A percentile compares a stretch with the other conserved stretches of the same genome.
phyloP scores from a whole-genome alignment of 23 red algal genomes.

The Gracilaria vermiculophylla region DNA sequence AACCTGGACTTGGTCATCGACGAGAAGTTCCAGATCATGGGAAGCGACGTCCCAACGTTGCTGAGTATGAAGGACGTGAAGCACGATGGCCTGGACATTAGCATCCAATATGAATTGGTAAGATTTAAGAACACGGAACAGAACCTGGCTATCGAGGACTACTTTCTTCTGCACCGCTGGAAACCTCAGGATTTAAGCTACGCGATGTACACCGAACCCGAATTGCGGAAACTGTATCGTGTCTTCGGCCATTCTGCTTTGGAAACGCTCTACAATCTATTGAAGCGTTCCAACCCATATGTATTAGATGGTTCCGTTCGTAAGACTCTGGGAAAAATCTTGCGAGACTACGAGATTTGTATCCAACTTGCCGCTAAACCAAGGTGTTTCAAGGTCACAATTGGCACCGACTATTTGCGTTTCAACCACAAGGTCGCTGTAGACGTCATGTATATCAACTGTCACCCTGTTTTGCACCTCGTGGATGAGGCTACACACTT shows the following conservation, averaged over 20 bases:
- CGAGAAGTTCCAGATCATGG: background rate
- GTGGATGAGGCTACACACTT: conserved; percentile 40
- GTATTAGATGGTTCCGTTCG: background rate
- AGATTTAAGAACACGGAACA: background rate
- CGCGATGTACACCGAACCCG: background rate
- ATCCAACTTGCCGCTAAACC: background rate
- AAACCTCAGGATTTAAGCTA: background rate
- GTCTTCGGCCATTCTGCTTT: background rate
- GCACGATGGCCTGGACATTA: background rate
- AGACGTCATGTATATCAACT: background rate
- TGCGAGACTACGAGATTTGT: background rate
- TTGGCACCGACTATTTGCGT: background rate
- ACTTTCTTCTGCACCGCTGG: conserved; percentile 27
- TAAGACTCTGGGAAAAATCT: background rate
- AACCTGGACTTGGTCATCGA: background rate
- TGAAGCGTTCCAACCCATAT: background rate
- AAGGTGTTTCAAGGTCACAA: background rate
- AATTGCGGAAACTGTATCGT: background rate
- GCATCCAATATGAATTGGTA: background rate
- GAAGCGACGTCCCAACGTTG: background rate
- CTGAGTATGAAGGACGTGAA: conserved; percentile 5
- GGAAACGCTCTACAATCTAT: background rate
- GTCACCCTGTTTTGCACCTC: background rate
- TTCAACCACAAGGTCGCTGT: conserved; percentile 29
- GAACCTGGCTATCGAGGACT: background rate